These are phyloP conservation scores for Ceriops zippeliana DNA, from an alignment of 345 rosid genomes.

Conservation along the genomic window DNA sequence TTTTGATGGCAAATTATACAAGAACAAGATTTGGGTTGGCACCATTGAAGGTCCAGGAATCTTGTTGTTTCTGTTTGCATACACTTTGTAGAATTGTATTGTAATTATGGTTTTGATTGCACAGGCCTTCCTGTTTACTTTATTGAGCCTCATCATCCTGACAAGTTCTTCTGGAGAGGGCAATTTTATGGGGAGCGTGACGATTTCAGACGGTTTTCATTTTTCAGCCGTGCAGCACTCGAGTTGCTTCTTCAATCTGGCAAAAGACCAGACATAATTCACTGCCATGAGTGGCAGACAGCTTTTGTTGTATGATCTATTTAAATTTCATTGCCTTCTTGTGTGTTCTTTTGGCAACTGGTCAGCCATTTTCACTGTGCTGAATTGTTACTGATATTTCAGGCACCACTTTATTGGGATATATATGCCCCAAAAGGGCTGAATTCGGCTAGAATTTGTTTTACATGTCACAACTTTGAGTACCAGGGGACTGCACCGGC, in stretches of 20 bases:
- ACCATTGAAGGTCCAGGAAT: constrained; percentile 65
- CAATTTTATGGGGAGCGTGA: constrained; percentile 87
- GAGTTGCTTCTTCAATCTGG: constrained; percentile 89
- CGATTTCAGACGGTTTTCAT: constrained; percentile 93
- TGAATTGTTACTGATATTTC: constrained; percentile 20
- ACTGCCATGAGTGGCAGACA: constrained; percentile 99
- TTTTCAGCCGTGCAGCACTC: constrained; percentile 91
- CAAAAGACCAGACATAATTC: constrained; percentile 92
- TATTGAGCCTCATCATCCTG: constrained; percentile 95
- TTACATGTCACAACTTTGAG: constrained; percentile 98
- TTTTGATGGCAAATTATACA: constrained; percentile 76
- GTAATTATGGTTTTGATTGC: constrained; percentile 29
- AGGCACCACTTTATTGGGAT: constrained; percentile 99
- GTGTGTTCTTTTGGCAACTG: constrained; percentile 6
- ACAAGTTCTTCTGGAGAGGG: constrained; percentile 95
- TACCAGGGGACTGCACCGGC: constrained; percentile 92
- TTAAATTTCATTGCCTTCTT: constrained; percentile 4
- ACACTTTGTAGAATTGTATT: constrained; percentile 19
- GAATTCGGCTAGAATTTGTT: constrained; percentile 92
- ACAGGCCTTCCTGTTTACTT: constrained; percentile 96
- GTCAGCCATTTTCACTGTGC: constrained; percentile 14
- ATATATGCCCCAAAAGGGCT: constrained; percentile 87
- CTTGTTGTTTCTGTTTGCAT: constrained; percentile 1
- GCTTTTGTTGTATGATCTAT: constrained; percentile 77
- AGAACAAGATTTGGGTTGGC: constrained; percentile 94